Conservation (phyloP, 805 yeast genomes). For the Spathaspora sp. region DNA sequence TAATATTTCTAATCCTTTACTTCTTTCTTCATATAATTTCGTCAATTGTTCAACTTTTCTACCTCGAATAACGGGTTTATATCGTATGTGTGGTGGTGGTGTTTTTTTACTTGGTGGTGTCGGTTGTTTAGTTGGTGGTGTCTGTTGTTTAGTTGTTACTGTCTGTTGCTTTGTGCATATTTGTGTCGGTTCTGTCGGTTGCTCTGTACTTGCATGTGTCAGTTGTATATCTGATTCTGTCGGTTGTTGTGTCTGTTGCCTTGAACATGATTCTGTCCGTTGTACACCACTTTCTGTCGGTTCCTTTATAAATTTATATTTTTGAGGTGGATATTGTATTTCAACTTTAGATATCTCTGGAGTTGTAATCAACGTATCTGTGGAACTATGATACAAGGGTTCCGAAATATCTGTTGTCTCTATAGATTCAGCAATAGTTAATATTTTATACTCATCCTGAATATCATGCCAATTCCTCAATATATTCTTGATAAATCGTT, state of each 20-base stretch:
- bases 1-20: slow-evolving; percentile 36
- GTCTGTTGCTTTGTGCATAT: no score
- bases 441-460: slow-evolving; percentile 7
- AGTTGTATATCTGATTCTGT: no score
- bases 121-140: background rate
- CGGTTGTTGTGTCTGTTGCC: background rate
- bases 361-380: background rate
- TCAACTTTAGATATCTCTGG: slow-evolving; percentile 14
- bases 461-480: slow-evolving; percentile 48
- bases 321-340: slow-evolving; percentile 36
- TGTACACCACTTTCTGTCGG: background rate
- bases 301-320: slow-evolving; percentile 21
- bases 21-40: slow-evolving; percentile 58
- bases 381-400: background rate
- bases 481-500: slow-evolving; percentile 50
- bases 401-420: slow-evolving; percentile 24
- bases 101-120: background rate
- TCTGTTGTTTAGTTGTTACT: no score
- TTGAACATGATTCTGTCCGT: background rate
- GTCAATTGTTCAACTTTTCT: slow-evolving; percentile 63
- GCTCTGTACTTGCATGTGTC: no score
- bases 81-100: slow-evolving; percentile 6
- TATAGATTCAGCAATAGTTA: slow-evolving; percentile 15
- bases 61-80: slow-evolving; percentile 46
- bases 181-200: background rate